phyloP scores from a whole-genome alignment of 805 yeast species.

The Barnettozyma siamensis region DNA sequence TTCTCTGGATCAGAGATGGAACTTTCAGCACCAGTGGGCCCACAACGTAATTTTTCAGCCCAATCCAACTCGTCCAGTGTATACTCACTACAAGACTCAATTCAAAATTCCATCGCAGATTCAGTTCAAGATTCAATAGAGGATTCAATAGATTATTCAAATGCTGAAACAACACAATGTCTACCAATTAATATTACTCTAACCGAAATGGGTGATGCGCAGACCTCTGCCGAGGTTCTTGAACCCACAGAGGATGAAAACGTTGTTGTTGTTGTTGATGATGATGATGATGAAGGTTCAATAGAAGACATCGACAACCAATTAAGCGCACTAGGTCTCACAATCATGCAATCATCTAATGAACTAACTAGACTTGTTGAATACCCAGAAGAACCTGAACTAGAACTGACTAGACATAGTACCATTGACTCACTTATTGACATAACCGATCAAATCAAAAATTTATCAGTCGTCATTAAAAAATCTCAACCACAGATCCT shows the following conservation, averaged over 20 bases:
- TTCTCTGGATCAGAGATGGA: too few species aligned
- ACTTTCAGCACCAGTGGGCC: background rate
- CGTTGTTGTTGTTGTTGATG: background rate
- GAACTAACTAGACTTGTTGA: too few species aligned
- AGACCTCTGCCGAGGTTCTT: too few species aligned
- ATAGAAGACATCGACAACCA: background rate
- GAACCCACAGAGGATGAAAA: background rate
- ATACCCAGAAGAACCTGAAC: too few species aligned
- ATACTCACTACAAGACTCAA: conserved; percentile 16
- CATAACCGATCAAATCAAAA: background rate
- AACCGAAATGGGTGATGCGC: too few species aligned
- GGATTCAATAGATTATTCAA: too few species aligned
- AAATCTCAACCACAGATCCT: background rate
- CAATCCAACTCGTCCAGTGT: conserved; percentile 6
- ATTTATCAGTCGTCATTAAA: background rate
- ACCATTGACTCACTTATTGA: too few species aligned
- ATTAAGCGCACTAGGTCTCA: background rate
- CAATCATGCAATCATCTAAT: background rate
- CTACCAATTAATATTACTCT: too few species aligned
- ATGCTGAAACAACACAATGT: too few species aligned
- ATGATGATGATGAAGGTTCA: background rate
- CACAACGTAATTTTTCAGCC: conserved; percentile 1
- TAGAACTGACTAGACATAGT: too few species aligned
- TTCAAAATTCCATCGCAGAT: conserved; percentile 13
- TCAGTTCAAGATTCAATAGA: conserved; percentile 10